A percentile compares a stretch with the other conserved stretches of the same genome.
phyloP scores from a whole-genome alignment of 176 grass and related monocot species.

The Poa annua region DNA sequence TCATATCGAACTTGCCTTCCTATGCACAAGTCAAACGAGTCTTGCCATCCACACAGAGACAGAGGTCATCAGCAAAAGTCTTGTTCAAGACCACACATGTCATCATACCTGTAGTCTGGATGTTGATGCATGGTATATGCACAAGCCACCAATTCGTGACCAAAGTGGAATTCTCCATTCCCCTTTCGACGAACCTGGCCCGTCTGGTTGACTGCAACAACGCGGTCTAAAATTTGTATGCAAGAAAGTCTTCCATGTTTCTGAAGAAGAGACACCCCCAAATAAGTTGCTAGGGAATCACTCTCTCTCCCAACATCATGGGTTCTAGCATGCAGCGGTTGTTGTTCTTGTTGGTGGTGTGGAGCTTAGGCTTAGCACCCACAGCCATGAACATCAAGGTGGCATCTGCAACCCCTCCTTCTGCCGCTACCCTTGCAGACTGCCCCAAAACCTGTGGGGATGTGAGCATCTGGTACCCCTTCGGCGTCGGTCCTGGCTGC shows the following conservation, averaged over 20 bases:
- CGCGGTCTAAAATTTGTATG: neutral
- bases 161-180: neutral
- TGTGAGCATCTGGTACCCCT: constrained; percentile 44
- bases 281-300: neutral
- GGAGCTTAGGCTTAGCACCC: constrained; percentile 17
- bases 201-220: neutral
- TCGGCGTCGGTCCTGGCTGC: constrained; percentile 45
- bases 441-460: constrained; percentile 40
- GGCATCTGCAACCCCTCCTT: constrained; percentile 17
- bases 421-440: neutral
- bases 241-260: neutral
- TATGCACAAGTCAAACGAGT: neutral
- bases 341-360: neutral
- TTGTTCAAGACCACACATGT: neutral
- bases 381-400: constrained; percentile 10
- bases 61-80: neutral
- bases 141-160: neutral
- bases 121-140: neutral
- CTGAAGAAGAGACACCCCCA: neutral
- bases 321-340: constrained; percentile 3
- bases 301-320: constrained; percentile 17
- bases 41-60: neutral
- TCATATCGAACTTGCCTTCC: neutral
- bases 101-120: neutral
- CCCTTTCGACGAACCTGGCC: neutral